Evolutionary conservation across 1,284 basidiomycete species (phyloP), one percentile per base, ranked within the genome.

Genomic region (Ustilago xerochloae): DNA sequence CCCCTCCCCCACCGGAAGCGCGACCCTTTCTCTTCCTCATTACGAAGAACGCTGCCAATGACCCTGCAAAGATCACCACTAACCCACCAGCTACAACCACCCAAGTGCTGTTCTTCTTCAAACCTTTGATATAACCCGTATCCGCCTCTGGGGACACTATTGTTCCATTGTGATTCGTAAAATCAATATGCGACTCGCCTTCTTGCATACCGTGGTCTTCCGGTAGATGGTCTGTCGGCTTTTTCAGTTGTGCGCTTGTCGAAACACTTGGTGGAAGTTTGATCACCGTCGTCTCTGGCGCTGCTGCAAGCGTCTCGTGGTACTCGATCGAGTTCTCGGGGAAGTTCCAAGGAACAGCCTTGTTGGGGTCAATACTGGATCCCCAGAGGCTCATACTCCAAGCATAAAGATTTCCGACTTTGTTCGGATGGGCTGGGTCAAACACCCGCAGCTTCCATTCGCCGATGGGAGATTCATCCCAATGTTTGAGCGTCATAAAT

Each of bases 401-500:
- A 15, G 92, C 92, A 45, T 93, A 87, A 87, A 99, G 94, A 12
- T 88, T 88, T 49, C 97, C 97, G 30, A 80, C 76, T 60, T 67
- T 63, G 6, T 87, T 86, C 30, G 89, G 86, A 59, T 87, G 88
- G 54, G 88, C 87, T 74, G 91, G 90, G 81, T 98, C 95, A 33
- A 89, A 90, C 9, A 98, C 93, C 30, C 75, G 62, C 61, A 99
- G 89, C 1, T 89, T 93, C 97, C 97, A 99, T 7, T 90, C 89
- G 15, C 97, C 97, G n/a, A 94, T 85, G 0, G 95, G 92, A 80
- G 92, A 88, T 86, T 99, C 97, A 49, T 92, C 94, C 97, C 97
- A 99, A 84, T 99, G 97, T 86, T 99, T 99, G 60, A 99, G 90
- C 24, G 91, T 90, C 95, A 98, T 99, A 84, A 99, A 99, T 20